Base-by-base conservation (phyloP, 768 basidiomycete species). In the Lepiota venenata region DNA sequence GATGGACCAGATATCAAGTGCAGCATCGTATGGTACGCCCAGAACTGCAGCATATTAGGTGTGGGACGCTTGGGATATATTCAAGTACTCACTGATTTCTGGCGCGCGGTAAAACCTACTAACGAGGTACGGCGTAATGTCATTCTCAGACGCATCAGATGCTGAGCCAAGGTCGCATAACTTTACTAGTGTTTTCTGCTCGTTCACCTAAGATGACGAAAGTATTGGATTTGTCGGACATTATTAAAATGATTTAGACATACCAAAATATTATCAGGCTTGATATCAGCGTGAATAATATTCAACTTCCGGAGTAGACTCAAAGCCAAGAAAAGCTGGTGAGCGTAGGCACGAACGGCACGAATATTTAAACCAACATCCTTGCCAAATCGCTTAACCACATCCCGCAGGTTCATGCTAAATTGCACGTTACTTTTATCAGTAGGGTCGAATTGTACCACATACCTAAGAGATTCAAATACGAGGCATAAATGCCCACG, bases 201-300 rank as follows among this genome's bases (percentile, higher is more conserved):
- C 95, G 59, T 94, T 97, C 27, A 98, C 94, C 94, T 98, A 50
- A 22, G 27, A 42, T 14, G 43, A 39, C 48, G 53, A 7, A 25
- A 38, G 15, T 32, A 10, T 16, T 15, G 21, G 27, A 7, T 22
- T 37, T 40, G 52, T 55, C 9, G 32, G 2, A 32, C 8, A 32
- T 8, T 11, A 36, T 2, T n/a, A 18, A 32, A 10, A 43, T 20
- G 50, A 9, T 27, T 55, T n/a, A 44, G 35, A 79, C 86, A 29
- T 58, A 94, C 95, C 63, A 98, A 69, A 40, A 99, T 96, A 66
- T 98, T 98, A 68, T 98, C 97, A 16, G 97, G 97, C 70, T 98
- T 98, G 67, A 99, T 91, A 66, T 99, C 97, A 6, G 97, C 97
- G 63, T 99, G 97, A 83, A 98, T 97, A 56, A 98, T 84, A 60